Evolutionary conservation across 2,329 filamentous ascomycete species (phyloP), one percentile per base, ranked within the genome.

Genomic region (Fonsecaea pugnacius): DNA sequence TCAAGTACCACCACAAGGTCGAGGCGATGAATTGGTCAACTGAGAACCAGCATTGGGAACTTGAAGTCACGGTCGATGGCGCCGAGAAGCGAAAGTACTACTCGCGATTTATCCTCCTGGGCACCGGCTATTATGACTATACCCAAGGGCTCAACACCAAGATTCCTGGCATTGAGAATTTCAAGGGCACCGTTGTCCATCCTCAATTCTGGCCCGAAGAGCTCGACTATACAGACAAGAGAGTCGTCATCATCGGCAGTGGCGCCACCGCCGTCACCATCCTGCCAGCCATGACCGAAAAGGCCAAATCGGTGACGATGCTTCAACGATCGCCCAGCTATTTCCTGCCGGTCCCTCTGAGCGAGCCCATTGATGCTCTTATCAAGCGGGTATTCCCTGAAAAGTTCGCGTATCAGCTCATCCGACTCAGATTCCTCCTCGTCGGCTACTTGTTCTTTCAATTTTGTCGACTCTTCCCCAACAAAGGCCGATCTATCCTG

Each of bases 251-350:
- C 63, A 85, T 95, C 67, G 91, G 91, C 16, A 89, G 85, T 16
- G 92, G 92, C 7, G 91, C 91, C 2, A 96, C 92, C 0, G 89
- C 91, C 6, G 78, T 94, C 55, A 95, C 91, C 0, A 81, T 96
- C 0, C 75, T 96, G 2, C 92, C 91, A 0, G 84, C 82, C 53
- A 77, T 96, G 52, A 85, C 87, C 0, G 78, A 89, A 50, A 85
- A 83, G 43, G 90, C 89, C 4, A 78, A 77, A 4, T 83, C 85
- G 14, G 87, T 92, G 32, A 94, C 90, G 1, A 91, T 94, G 85
- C 82, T 96, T 2, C 91, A 96, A 77, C 86, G 92, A 62, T 91
- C 87, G 52, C 92, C 92, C 0, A 84, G 83, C 0, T 93, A 91
- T 71, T 82, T 93, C 61, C 70, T 89, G 24, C 55, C 61, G 35